phyloP scores from a whole-genome alignment of 352 stramenopile species.

The Pythium grandisporangium region DNA sequence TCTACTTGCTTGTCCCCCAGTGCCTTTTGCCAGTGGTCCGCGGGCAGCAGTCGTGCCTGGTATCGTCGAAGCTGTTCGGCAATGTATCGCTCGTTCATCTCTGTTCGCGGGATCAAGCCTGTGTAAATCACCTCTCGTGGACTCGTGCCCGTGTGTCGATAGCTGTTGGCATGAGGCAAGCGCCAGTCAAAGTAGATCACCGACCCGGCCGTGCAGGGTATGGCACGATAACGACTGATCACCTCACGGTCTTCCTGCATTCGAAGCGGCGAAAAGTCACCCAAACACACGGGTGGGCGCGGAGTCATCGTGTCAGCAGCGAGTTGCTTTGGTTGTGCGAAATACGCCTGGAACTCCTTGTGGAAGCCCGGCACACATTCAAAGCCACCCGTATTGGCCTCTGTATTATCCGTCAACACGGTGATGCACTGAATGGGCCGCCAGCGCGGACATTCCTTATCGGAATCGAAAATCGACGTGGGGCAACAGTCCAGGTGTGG shows the following conservation, averaged over 20 bases:
- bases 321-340: slow-evolving; percentile 11
- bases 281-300: slow-evolving; percentile 71
- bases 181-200: slow-evolving; percentile 87
- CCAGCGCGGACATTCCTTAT: slow-evolving; percentile 71
- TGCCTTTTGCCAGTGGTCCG: slow-evolving; percentile 74
- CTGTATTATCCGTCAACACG: slow-evolving; percentile 60
- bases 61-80: slow-evolving; percentile 71
- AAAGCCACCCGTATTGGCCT: slow-evolving; percentile 73
- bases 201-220: slow-evolving; percentile 52
- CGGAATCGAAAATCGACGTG: slow-evolving; percentile 53
- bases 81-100: slow-evolving; percentile 65
- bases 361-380: slow-evolving; percentile 83
- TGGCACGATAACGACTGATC: slow-evolving; percentile 61
- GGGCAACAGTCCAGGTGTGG: slow-evolving; percentile 87
- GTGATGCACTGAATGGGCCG: slow-evolving; percentile 87
- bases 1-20: slow-evolving; percentile 39
- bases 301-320: slow-evolving; percentile 6
- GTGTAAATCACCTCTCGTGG: slow-evolving; percentile 82
- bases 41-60: slow-evolving; percentile 39
- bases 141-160: slow-evolving; percentile 42
- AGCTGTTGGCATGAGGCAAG: slow-evolving; percentile 84
- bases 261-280: slow-evolving; percentile 81
- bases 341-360: slow-evolving; percentile 73
- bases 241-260: slow-evolving; percentile 75
- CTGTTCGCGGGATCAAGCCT: slow-evolving; percentile 64